A percentile compares a stretch with the other conserved stretches of the same genome.
Evolutionary conservation across 2,329 filamentous ascomycete species (phyloP).

Genomic region (Aspergillus nomiae): DNA sequence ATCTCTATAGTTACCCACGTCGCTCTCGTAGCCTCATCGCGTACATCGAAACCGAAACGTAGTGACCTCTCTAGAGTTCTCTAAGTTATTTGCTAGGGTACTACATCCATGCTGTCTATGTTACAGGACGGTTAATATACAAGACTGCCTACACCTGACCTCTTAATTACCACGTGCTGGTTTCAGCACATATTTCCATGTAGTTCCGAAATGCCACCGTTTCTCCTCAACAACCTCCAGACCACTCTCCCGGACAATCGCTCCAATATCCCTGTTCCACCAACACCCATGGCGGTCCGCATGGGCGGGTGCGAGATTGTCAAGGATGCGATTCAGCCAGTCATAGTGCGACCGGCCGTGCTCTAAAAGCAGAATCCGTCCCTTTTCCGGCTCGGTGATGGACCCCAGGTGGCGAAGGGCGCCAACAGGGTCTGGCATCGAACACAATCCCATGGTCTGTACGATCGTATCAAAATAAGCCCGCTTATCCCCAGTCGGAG

Average conservation of each 20-base stretch:
- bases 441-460: conserved; percentile 55
- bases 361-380: conserved; percentile 51
- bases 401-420: conserved; percentile 44
- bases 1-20: too few relatives aligned
- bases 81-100: not conserved
- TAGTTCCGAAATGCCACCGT: conserved; percentile 52
- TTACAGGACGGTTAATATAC: conserved; percentile 1
- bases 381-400: conserved; percentile 42
- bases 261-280: conserved; percentile 55
- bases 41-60: not conserved
- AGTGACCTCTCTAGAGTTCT: not conserved
- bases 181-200: conserved; percentile 47
- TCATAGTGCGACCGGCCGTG: conserved; percentile 51
- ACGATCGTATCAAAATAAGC: conserved; percentile 50
- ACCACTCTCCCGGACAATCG: conserved; percentile 50
- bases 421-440: conserved; percentile 45
- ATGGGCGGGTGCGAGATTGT: conserved; percentile 50
- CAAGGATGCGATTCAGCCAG: conserved; percentile 51
- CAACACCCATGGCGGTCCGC: conserved; percentile 55
- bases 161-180: conserved; percentile 23
- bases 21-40: too few relatives aligned
- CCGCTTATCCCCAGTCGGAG: conserved; percentile 4
- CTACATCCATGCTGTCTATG: not conserved
- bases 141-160: not conserved
- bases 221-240: conserved; percentile 50